Percentiles rank a stretch among this genome's conserved stretches.
These are phyloP conservation scores for Quercus bicolor DNA, from an alignment of 306 rosid genomes.

Conservation along the genomic window DNA sequence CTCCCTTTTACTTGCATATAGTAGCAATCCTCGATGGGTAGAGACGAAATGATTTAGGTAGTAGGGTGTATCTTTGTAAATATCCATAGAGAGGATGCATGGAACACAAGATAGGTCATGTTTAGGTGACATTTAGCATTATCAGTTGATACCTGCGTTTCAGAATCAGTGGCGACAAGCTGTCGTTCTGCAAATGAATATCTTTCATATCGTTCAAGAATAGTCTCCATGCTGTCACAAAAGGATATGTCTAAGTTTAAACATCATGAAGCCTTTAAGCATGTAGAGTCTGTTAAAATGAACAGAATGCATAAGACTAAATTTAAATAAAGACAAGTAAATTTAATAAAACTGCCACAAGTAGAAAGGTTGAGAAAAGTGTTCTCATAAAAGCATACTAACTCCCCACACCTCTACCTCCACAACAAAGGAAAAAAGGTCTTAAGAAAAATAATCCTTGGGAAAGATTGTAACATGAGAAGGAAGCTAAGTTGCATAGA, in stretches of 20 bases:
- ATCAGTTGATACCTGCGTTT: slow-evolving; percentile 43
- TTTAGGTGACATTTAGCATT: background rate
- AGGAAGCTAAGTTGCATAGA: too few relatives aligned
- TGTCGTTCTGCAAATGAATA: slow-evolving; percentile 31
- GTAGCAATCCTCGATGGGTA: too few relatives aligned
- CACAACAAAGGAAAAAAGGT: too few relatives aligned
- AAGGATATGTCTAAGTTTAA: background rate
- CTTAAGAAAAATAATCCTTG: too few relatives aligned
- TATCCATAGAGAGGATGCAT: background rate
- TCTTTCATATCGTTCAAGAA: slow-evolving; percentile 64
- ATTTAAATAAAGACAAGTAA: too few relatives aligned
- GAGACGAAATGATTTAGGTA: background rate
- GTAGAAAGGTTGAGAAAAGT: too few relatives aligned
- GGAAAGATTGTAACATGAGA: too few relatives aligned
- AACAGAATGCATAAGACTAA: background rate
- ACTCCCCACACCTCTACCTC: too few relatives aligned
- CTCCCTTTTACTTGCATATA: too few relatives aligned
- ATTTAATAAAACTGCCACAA: too few relatives aligned
- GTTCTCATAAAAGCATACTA: too few relatives aligned
- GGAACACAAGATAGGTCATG: background rate
- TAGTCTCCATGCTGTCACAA: slow-evolving; percentile 52
- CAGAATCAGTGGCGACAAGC: slow-evolving; percentile 15
- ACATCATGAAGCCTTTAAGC: background rate
- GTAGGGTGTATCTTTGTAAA: background rate
- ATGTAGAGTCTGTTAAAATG: background rate